Percentiles rank a stretch among this genome's conserved stretches.
phyloP scores from a whole-genome alignment of 768 basidiomycete genomes.

The Floccularia luteovirens region DNA sequence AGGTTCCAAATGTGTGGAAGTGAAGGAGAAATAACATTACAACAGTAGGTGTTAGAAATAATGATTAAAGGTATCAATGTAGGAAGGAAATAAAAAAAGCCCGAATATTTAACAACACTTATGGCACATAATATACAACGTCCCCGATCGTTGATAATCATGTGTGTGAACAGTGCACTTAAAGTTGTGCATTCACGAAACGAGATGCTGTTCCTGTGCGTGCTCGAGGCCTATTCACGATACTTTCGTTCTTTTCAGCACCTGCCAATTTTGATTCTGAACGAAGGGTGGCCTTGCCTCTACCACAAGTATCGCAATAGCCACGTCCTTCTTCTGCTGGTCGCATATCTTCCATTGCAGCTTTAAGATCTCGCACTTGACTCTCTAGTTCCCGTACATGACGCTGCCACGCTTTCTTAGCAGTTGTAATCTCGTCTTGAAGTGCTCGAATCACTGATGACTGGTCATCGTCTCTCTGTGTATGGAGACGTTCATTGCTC shows the following conservation, averaged over 20 bases:
- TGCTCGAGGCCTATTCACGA: slow-evolving; percentile 59
- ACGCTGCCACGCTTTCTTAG: slow-evolving; percentile 61
- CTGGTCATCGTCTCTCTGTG: slow-evolving; percentile 20
- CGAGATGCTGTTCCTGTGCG: slow-evolving; percentile 60
- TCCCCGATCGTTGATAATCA: too few relatives aligned
- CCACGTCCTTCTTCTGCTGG: slow-evolving; percentile 20
- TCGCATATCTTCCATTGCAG: slow-evolving; percentile 55
- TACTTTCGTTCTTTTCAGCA: slow-evolving; percentile 18
- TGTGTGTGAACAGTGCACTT: slow-evolving; percentile 4
- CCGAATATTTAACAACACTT: too few relatives aligned
- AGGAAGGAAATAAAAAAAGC: too few relatives aligned
- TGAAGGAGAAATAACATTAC: too few relatives aligned
- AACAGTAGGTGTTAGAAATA: too few relatives aligned
- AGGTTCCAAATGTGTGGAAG: too few relatives aligned
- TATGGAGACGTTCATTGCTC: slow-evolving; percentile 14
- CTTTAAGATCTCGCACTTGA: slow-evolving; percentile 64
- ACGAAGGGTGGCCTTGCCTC: slow-evolving; percentile 24
- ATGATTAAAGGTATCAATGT: too few relatives aligned
- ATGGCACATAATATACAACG: too few relatives aligned
- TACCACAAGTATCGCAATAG: slow-evolving; percentile 58
- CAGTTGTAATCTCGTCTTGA: slow-evolving; percentile 51
- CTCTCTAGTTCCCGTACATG: slow-evolving; percentile 72
- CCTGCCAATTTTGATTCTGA: slow-evolving; percentile 1
- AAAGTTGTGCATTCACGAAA: slow-evolving; percentile 46
- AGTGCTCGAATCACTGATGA: slow-evolving; percentile 39